Percentiles rank a stretch among this genome's conserved stretches.
phyloP scores from a whole-genome alignment of 768 basidiomycete genomes.

The Suillus paluster region DNA sequence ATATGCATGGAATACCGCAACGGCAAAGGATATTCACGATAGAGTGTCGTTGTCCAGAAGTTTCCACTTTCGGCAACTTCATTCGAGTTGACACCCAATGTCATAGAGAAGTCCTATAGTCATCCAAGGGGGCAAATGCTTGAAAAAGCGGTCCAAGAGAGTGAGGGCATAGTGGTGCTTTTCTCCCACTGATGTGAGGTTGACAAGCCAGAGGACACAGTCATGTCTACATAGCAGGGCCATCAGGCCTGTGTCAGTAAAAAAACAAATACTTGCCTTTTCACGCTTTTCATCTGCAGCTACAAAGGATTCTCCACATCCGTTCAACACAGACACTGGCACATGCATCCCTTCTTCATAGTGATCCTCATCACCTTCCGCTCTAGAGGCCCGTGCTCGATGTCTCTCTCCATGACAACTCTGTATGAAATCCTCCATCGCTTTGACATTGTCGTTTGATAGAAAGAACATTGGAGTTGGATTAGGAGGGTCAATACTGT shows the following conservation, averaged over 20 bases:
- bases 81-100: conserved; percentile 26
- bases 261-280: conserved; percentile 23
- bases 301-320: conserved; percentile 36
- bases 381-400: background rate
- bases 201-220: conserved; percentile 19
- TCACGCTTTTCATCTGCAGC: conserved; percentile 17
- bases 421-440: conserved; percentile 19
- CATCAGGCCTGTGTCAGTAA: too few relatives aligned
- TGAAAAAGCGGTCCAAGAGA: conserved; percentile 21
- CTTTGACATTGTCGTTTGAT: conserved; percentile 18
- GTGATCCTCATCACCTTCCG: conserved; percentile 8
- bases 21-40: conserved; percentile 23
- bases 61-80: conserved; percentile 16
- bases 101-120: conserved; percentile 26
- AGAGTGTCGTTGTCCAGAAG: background rate
- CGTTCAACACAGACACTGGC: conserved; percentile 35
- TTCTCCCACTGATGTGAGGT: conserved; percentile 23
- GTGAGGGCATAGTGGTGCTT: conserved; percentile 24
- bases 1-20: conserved; percentile 41
- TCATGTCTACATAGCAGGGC: conserved; percentile 22
- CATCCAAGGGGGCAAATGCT: conserved; percentile 18
- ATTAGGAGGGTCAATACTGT: conserved; percentile 16
- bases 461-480: conserved; percentile 25
- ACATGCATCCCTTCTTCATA: conserved; percentile 30
- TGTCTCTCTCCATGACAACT: background rate